Evolutionary conservation across 164 flowering plant species (phyloP), one percentile per base, ranked within the genome.

Genomic region (Paratinospora sagittata): DNA sequence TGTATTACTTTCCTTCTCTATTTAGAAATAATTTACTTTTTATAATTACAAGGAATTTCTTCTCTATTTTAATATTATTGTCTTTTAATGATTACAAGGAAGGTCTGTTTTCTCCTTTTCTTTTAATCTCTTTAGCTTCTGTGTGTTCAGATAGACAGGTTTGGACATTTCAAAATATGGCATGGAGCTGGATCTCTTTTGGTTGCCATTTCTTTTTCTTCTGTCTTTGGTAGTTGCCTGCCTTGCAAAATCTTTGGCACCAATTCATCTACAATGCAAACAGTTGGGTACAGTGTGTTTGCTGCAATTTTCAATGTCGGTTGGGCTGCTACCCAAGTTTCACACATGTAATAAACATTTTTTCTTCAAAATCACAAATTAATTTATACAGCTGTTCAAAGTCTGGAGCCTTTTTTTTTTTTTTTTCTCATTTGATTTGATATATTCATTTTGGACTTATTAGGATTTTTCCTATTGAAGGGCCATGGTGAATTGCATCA

Each of bases 311-410:
- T 94, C 79, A 94, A 90, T 79, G 76, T 90, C 17, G 98, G 98
- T 27, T 94, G 97, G 97, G 97, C 98, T 79, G 95, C 92, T 73
- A 83, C 97, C 74, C 98, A 94, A 81, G 93, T 94, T 67, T 89
- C 98, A 70, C 98, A 94, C 79, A 92, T 94, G 97, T 94, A 88
- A 83, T 64, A 7, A 76, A 14, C 73, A 70, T 76, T 70, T 27
- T 73, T n/a, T 68, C 5, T 65, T 11, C 47, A 58, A 58, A 19
- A 58, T 58, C 24, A 58, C n/a, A 19, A n/a, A 21, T 8, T 58
- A 16, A 8, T 9, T 19, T n/a, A n/a, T n/a, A n/a, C n/a, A n/a
- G n/a, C n/a, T n/a, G n/a, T n/a, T n/a, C n/a, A n/a, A n/a, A n/a
- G n/a, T n/a, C n/a, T n/a, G n/a, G n/a, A n/a, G n/a, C n/a, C n/a